Conservation (phyloP, 176 grass and related monocot genomes). For the Lolium rigidum region DNA sequence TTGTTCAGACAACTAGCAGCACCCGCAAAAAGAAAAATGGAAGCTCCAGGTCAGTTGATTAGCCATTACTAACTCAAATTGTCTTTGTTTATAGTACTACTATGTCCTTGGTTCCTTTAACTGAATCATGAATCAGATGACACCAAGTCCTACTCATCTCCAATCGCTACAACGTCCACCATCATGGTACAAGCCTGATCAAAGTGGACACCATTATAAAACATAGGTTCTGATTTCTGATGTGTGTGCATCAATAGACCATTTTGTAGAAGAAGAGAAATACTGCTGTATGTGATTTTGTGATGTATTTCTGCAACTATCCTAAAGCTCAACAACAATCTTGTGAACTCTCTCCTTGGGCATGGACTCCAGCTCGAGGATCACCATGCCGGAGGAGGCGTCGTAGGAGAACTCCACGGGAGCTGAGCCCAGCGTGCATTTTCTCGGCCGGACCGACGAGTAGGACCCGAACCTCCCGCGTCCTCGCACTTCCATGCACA, state of each 20-base stretch:
- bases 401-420: conserved; percentile 74
- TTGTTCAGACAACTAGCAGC: not conserved
- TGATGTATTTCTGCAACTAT: not conserved
- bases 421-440: conserved; percentile 57
- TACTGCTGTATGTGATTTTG: not conserved
- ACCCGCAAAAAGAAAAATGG: not conserved
- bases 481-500: conserved; percentile 80
- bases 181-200: not conserved
- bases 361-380: conserved; percentile 64
- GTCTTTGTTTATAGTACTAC: no score
- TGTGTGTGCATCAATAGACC: not conserved
- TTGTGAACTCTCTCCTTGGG: conserved; percentile 76
- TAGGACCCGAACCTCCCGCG: conserved; percentile 78
- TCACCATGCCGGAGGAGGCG: conserved; percentile 56
- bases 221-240: not conserved
- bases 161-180: not conserved
- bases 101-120: not conserved
- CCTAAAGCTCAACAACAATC: conserved; percentile 68
- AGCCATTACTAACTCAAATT: not conserved
- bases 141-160: not conserved
- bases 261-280: not conserved
- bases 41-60: not conserved
- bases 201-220: not conserved
- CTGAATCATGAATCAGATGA: conserved; percentile 24
- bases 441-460: conserved; percentile 66